Evolutionary conservation across 1,284 basidiomycete species (phyloP).

Genomic region (Cutaneotrichosporon sp.): DNA sequence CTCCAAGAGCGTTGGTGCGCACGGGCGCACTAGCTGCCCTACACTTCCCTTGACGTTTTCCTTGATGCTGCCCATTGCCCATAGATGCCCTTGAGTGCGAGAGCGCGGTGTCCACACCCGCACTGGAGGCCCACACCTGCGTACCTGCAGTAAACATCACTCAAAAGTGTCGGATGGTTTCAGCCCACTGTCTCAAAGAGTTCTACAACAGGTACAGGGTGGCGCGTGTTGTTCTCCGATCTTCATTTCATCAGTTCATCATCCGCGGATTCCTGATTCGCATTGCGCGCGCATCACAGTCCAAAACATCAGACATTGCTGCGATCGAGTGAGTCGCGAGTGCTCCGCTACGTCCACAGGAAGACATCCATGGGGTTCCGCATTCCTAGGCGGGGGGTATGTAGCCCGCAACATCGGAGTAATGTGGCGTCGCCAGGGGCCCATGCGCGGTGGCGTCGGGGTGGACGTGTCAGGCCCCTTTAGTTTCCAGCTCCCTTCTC

Average conservation of each 20-base stretch:
- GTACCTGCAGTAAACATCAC: no score
- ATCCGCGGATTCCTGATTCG: neutral
- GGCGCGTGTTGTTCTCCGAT: neutral
- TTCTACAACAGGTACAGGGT: neutral
- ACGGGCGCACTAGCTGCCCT: neutral
- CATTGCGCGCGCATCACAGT: neutral
- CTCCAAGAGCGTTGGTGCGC: neutral
- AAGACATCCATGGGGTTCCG: neutral
- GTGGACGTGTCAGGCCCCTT: neutral
- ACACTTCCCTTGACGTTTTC: neutral
- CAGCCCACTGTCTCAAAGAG: neutral
- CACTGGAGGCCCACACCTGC: neutral
- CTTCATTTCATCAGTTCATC: neutral
- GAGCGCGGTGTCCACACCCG: neutral
- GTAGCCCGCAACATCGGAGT: neutral
- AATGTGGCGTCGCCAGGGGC: neutral
- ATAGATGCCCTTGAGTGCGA: neutral
- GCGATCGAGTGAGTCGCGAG: neutral
- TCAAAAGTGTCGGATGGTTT: neutral
- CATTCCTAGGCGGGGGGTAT: neutral
- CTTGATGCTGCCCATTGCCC: neutral
- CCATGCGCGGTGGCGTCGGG: conserved; percentile 1
- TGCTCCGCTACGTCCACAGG: neutral
- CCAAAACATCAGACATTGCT: neutral
- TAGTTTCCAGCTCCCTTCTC: neutral